Conservation (phyloP, 2,329 filamentous ascomycete species). For the Nigrograna mackinnonii region DNA sequence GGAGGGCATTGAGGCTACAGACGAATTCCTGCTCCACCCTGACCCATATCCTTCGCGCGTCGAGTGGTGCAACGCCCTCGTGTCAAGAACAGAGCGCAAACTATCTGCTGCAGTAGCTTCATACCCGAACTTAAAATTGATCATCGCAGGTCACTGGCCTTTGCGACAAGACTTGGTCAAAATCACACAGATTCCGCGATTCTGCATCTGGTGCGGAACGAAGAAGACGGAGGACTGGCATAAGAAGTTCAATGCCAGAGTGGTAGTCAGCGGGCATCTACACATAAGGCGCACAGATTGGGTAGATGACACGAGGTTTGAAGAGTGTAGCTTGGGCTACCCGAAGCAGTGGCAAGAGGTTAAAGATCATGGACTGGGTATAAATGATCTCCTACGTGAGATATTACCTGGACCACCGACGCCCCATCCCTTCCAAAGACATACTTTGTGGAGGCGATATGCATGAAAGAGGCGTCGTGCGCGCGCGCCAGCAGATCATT, state of each 20-base stretch:
- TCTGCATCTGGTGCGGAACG: slow-evolving; percentile 52
- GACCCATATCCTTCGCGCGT: slow-evolving; percentile 49
- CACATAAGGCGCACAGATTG: slow-evolving; percentile 52
- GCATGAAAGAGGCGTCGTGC: no score
- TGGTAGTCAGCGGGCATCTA: slow-evolving; percentile 51
- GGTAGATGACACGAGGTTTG: slow-evolving; percentile 50
- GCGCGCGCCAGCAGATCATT: no score
- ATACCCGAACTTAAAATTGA: slow-evolving; percentile 37
- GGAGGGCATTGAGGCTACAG: slow-evolving; percentile 49
- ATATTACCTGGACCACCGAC: slow-evolving; percentile 47
- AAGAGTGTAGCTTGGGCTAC: slow-evolving; percentile 53
- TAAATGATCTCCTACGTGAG: slow-evolving; percentile 51
- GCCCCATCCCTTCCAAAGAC: slow-evolving; percentile 23
- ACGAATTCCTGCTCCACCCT: slow-evolving; percentile 50
- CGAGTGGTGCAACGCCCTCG: slow-evolving; percentile 49
- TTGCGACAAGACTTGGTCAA: slow-evolving; percentile 49
- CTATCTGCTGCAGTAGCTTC: slow-evolving; percentile 36
- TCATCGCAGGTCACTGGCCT: slow-evolving; percentile 53
- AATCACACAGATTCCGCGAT: slow-evolving; percentile 47
- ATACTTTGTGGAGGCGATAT: slow-evolving; percentile 32
- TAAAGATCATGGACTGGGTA: slow-evolving; percentile 45
- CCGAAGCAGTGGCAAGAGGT: slow-evolving; percentile 51
- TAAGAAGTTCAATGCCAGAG: slow-evolving; percentile 48
- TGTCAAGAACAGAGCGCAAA: slow-evolving; percentile 45
- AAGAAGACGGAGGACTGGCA: slow-evolving; percentile 53